A percentile compares a stretch with the other conserved stretches of the same genome.
Conservation (phyloP, 225 moss, liverwort and hornwort genomes). For the Lunularia cruciata region DNA sequence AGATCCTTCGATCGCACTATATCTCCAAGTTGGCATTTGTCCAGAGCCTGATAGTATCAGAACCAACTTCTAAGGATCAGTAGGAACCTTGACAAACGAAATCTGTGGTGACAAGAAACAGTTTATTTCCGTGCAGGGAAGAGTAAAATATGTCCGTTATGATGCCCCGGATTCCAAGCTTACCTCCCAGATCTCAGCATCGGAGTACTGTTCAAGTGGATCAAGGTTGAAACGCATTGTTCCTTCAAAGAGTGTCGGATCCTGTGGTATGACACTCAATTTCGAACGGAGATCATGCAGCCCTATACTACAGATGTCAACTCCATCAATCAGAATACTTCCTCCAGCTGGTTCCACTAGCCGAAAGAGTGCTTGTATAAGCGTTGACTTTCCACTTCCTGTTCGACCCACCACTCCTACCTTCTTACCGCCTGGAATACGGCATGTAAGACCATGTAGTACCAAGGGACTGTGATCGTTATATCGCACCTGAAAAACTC, state of each 20-base stretch:
- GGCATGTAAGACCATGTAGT: constrained; percentile 53
- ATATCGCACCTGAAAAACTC: constrained; percentile 49
- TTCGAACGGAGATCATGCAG: constrained; percentile 66
- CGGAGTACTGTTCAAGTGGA: constrained; percentile 59
- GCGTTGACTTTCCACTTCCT: constrained; percentile 61
- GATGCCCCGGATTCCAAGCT: not conserved
- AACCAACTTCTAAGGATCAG: no score
- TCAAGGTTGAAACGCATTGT: constrained; percentile 68
- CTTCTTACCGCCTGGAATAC: constrained; percentile 46
- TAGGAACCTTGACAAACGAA: no score
- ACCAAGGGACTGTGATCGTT: constrained; percentile 54
- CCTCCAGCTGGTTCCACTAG: constrained; percentile 66
- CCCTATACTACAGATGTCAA: constrained; percentile 60
- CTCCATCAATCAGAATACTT: constrained; percentile 57
- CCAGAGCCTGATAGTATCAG: constrained; percentile 51
- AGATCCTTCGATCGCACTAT: constrained; percentile 52
- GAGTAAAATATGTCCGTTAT: no score
- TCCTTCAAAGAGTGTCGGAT: constrained; percentile 68
- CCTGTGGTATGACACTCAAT: constrained; percentile 70
- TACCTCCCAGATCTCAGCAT: constrained; percentile 57
- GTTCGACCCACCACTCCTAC: constrained; percentile 58
- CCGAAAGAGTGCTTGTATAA: constrained; percentile 75
- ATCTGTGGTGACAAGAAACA: no score
- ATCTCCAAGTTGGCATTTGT: constrained; percentile 77
- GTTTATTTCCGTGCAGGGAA: no score